Base-by-base conservation (phyloP, 2,329 filamentous ascomycete genomes). In the Pseudocercospora eumusae region DNA sequence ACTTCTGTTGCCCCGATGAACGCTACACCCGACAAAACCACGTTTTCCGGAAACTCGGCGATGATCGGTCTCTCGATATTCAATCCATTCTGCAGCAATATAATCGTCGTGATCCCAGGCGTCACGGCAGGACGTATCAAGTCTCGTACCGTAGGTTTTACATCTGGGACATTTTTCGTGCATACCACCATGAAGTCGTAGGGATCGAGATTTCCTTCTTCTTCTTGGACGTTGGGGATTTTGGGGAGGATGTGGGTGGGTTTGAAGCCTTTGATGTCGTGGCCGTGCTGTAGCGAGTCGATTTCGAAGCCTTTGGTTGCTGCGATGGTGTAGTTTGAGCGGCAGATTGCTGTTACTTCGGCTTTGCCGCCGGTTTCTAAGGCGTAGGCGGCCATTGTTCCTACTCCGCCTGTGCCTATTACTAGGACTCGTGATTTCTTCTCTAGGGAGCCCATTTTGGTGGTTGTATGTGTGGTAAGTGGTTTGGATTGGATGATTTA, bases 21-120 rank as follows among this genome's bases (percentile, higher is more conserved):
- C 2, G 78, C 80, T 8, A 87, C 78, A 3, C 83, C 83, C 2
- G 80, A 83, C 1, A 88, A 75, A 6, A 86, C 68, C 0, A 80
- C 71, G 62, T 84, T 86, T 2, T 70, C 61, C 0, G 84, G 84
- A 67, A 86, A 86, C 0, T 74, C 71, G 0, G 69, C 60, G 18
- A 83, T 69, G 20, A 87, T 69, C 0, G 84, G 83, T 45, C 78
- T 80, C 65, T 88, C 84, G 64, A 88, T 87, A 67, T 87, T 85
- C n/a, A 88, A 73, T 0, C 86, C 86, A 68, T 88, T 88, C 64
- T 88, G 86, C 4, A 85, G 75, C 6, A 88, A 78, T 0, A 87
- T 76, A 49, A 88, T 82, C 27, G 77, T 77, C 0, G 84, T 86
- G 23, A 80, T 74, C 1, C 76, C 77, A 0, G 79, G 77, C 0